Evolutionary conservation across 345 rosid species (phyloP).

Genomic region (Dimocarpus longan): DNA sequence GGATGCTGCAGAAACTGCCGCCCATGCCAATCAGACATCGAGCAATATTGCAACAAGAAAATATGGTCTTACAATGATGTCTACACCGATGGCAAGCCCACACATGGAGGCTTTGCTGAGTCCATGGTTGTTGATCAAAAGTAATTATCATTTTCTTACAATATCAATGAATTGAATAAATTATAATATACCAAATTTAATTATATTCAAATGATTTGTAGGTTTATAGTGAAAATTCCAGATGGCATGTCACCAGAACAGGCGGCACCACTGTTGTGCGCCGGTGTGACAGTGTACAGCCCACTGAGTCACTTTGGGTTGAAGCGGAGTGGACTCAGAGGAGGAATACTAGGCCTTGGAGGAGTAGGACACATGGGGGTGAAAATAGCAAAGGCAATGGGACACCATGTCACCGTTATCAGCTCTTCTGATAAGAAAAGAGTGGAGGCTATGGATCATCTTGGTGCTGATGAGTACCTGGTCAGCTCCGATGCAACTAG

Average conservation of each 20-base stretch:
- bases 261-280: slow-evolving; percentile 85
- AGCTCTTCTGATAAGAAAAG: slow-evolving; percentile 92
- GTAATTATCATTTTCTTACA: slow-evolving; percentile 28
- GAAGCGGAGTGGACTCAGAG: slow-evolving; percentile 62
- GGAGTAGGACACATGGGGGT: slow-evolving; percentile 99
- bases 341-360: slow-evolving; percentile 89
- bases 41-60: slow-evolving; percentile 61
- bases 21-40: slow-evolving; percentile 54
- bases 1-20: slow-evolving; percentile 57
- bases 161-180: too few relatives aligned
- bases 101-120: slow-evolving; percentile 60
- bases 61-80: slow-evolving; percentile 61
- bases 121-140: slow-evolving; percentile 59
- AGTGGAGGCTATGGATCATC: slow-evolving; percentile 78
- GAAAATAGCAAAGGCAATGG: slow-evolving; percentile 93
- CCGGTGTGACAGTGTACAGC: slow-evolving; percentile 89
- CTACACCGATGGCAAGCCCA: slow-evolving; percentile 50
- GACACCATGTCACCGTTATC: slow-evolving; percentile 89
- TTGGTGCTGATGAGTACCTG: slow-evolving; percentile 84
- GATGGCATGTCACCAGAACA: slow-evolving; percentile 86
- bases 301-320: slow-evolving; percentile 83
- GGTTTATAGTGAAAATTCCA: slow-evolving; percentile 88
- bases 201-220: slow-evolving; percentile 11
- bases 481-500: slow-evolving; percentile 63
- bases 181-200: too few relatives aligned